Base-by-base conservation (phyloP, 2,329 filamentous ascomycete species). In the Trichoderma pleuroti region DNA sequence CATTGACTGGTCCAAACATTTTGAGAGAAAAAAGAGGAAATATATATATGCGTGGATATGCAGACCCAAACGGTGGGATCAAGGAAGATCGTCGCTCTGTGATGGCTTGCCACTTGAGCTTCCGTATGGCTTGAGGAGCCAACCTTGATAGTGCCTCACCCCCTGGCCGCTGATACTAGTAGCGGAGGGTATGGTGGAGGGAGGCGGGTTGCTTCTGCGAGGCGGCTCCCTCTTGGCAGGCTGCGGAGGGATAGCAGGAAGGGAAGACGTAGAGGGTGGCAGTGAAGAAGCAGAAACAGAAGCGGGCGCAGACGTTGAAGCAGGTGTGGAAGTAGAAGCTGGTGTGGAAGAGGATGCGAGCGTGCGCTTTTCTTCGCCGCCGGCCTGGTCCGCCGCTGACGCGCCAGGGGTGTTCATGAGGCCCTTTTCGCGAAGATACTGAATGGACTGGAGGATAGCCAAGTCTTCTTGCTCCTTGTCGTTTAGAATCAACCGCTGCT, bases 391-490 rank as follows among this genome's bases (percentile, higher is more conserved):
- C n/a, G 42, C 70, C 42, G 72, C 67, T 30, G 64, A 32, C 34
- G 64, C 39, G 39, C 75, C 73, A 30, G 71, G 70, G 24, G 76
- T 70, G 67, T 81, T 78, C 78, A 88, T 82, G 63, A 86, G 77
- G n/a, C 87, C 87, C 77, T 85, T 88, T 57, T 89, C 83, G 74
- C 88, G 87, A 72, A 91, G 84, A 75, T 90, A 90, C 75, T 90
- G 87, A 72, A 91, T 88, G 7, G 88, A 89, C 78, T 89, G 87
- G 67, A 91, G 84, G 72, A 91, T 87, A 10, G 88, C 87, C 74
- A 91, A 82, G 76, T 91, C 89, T 75, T 91, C 88, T 76, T 91
- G 88, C 72, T 90, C 88, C 76, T 90, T 90, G 77, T 91, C 89
- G 82, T 91, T 91, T 67, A 91, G 82, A 71, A 88, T 85, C 68